A percentile compares a stretch with the other conserved stretches of the same genome.
Evolutionary conservation across 2,329 filamentous ascomycete genomes (phyloP).

Genomic region (Exophiala aquamarina): DNA sequence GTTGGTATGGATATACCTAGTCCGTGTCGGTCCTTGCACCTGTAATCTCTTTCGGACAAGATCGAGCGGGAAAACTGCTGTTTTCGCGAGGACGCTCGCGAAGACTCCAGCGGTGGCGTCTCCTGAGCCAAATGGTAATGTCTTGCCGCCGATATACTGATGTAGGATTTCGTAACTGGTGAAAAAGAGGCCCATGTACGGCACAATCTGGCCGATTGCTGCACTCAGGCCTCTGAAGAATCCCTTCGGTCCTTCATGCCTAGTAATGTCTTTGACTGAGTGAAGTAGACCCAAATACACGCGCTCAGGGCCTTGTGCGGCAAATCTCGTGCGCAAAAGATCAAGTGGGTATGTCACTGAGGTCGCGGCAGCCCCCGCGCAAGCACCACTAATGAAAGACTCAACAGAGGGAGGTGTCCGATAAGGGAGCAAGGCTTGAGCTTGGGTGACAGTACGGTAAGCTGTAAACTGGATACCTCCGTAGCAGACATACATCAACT

Average conservation of each 20-base stretch:
- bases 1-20: slow-evolving; percentile 76
- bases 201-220: slow-evolving; percentile 82
- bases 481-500: slow-evolving; percentile 91
- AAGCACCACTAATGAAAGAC: slow-evolving; percentile 79
- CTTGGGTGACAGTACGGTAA: slow-evolving; percentile 73
- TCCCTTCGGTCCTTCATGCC: slow-evolving; percentile 71
- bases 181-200: slow-evolving; percentile 98
- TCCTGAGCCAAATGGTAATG: slow-evolving; percentile 70
- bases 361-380: slow-evolving; percentile 80
- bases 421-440: slow-evolving; percentile 57
- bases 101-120: slow-evolving; percentile 81
- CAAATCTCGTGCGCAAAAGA: slow-evolving; percentile 88
- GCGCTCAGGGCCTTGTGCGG: slow-evolving; percentile 80
- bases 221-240: slow-evolving; percentile 88
- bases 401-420: slow-evolving; percentile 66
- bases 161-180: slow-evolving; percentile 78
- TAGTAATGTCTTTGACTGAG: slow-evolving; percentile 71
- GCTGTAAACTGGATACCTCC: slow-evolving; percentile 84
- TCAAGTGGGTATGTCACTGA: slow-evolving; percentile 88
- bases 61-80: slow-evolving; percentile 87
- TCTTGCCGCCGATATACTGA: slow-evolving; percentile 54
- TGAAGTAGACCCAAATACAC: slow-evolving; percentile 73
- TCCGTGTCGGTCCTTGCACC: slow-evolving; percentile 85
- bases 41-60: slow-evolving; percentile 90
- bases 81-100: slow-evolving; percentile 81